A percentile compares a stretch with the other conserved stretches of the same genome.
Evolutionary conservation across 108 stramenopile species (phyloP).

Genomic region (Pseudonitzschia pungens): DNA sequence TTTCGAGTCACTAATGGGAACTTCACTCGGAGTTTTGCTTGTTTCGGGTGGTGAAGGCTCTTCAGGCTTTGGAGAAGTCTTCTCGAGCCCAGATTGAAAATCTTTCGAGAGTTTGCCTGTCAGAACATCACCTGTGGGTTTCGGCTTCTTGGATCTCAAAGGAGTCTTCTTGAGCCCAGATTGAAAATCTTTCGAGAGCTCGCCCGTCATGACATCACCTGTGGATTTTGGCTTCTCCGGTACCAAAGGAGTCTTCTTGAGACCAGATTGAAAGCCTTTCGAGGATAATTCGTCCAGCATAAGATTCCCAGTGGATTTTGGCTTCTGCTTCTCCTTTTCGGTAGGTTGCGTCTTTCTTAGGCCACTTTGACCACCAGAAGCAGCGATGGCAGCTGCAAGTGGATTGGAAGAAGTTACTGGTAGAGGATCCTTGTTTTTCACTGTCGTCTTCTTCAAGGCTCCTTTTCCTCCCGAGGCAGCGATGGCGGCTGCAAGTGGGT

Average conservation of each 20-base stretch:
- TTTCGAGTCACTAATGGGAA: too few relatives aligned
- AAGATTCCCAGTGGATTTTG: neutral
- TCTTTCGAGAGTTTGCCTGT: too few relatives aligned
- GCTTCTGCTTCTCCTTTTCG: neutral
- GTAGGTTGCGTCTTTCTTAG: neutral
- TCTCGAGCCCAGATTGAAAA: too few relatives aligned
- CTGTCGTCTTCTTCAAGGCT: conserved; percentile 7
- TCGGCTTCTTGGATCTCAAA: neutral
- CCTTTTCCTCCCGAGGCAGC: conserved; percentile 19
- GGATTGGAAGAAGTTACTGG: conserved; percentile 3
- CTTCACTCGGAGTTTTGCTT: too few relatives aligned
- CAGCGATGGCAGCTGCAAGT: conserved; percentile 14
- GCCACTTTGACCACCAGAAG: conserved; percentile 7
- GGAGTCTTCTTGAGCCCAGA: too few relatives aligned
- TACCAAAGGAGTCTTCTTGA: neutral
- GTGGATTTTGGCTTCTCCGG: too few relatives aligned
- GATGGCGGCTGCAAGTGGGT: conserved; percentile 16
- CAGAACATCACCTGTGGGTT: too few relatives aligned
- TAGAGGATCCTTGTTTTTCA: neutral
- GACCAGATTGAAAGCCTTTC: neutral
- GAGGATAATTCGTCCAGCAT: conserved; percentile 4
- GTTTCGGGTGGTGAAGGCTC: too few relatives aligned
- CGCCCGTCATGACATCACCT: too few relatives aligned
- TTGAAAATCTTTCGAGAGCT: too few relatives aligned
- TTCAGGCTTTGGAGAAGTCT: too few relatives aligned